phyloP scores from a whole-genome alignment of 768 basidiomycete species.

The Suillus plorans region DNA sequence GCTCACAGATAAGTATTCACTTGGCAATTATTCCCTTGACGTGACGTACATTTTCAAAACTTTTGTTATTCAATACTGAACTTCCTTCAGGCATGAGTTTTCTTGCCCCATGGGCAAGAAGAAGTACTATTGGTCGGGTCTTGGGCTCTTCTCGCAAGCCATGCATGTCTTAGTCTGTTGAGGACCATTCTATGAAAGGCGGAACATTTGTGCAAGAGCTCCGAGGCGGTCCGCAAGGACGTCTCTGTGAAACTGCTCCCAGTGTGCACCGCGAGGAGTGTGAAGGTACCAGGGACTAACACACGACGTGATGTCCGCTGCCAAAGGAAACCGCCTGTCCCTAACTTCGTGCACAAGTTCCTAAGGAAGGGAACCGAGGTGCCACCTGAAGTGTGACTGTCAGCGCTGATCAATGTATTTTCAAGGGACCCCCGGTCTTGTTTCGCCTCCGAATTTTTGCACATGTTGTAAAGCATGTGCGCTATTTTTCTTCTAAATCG shows the following conservation, averaged over 20 bases:
- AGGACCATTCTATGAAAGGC: background rate
- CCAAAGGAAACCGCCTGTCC: background rate
- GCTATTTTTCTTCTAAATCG: background rate
- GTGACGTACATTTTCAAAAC: background rate
- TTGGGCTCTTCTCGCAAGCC: background rate
- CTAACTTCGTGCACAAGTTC: background rate
- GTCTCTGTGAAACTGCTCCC: background rate
- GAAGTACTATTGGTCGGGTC: background rate
- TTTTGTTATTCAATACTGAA: background rate
- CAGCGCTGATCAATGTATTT: background rate
- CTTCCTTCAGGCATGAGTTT: background rate
- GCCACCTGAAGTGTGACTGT: background rate
- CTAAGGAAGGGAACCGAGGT: background rate
- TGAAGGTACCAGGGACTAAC: constrained; percentile 3
- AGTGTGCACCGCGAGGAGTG: background rate
- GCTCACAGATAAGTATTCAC: background rate
- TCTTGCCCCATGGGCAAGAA: background rate
- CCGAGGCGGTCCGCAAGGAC: background rate
- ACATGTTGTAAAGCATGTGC: background rate
- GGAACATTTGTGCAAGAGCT: background rate
- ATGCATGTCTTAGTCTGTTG: background rate
- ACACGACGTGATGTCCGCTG: background rate
- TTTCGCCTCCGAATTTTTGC: background rate
- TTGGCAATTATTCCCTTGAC: background rate
- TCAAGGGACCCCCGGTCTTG: background rate